phyloP scores from a whole-genome alignment of 1,284 basidiomycete genomes.

The Puccinia coronata region DNA sequence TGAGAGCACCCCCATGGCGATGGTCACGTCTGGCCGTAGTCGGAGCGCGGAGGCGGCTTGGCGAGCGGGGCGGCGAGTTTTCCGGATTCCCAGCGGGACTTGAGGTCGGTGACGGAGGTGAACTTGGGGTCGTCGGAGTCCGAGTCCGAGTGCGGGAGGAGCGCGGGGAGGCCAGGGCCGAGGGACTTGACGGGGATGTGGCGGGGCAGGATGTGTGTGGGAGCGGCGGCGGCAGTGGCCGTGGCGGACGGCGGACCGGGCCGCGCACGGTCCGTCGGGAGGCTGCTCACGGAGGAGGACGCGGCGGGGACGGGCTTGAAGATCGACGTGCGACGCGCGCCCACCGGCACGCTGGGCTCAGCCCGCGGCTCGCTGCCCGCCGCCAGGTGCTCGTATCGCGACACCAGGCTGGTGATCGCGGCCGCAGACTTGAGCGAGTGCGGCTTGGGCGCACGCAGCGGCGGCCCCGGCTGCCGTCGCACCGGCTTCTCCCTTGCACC shows the following conservation, averaged over 20 bases:
- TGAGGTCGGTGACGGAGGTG: conserved; percentile 5
- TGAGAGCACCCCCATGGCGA: too few species aligned
- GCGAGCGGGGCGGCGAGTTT: not conserved
- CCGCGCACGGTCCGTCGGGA: not conserved
- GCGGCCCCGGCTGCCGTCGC: conserved; percentile 2
- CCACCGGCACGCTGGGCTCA: not conserved
- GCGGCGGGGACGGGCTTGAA: conserved; percentile 27
- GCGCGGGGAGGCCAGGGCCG: not conserved
- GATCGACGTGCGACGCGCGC: not conserved
- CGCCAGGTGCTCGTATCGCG: conserved; percentile 40
- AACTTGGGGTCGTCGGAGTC: not conserved
- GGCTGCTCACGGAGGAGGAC: not conserved
- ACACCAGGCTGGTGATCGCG: conserved; percentile 46
- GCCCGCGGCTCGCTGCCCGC: not conserved
- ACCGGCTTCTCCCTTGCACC: not conserved
- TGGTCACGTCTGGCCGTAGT: conserved; percentile 43
- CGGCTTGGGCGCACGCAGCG: conserved; percentile 44
- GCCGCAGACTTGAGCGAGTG: conserved; percentile 45
- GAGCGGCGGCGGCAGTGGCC: not conserved
- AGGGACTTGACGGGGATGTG: conserved; percentile 21
- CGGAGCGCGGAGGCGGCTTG: conserved; percentile 10
- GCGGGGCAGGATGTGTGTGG: not conserved
- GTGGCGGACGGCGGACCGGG: not conserved
- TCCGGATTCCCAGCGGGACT: conserved; percentile 43
- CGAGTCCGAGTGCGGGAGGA: too few species aligned